Conservation (phyloP, 805 yeast species). For the Kodamaea neixiangensis region DNA sequence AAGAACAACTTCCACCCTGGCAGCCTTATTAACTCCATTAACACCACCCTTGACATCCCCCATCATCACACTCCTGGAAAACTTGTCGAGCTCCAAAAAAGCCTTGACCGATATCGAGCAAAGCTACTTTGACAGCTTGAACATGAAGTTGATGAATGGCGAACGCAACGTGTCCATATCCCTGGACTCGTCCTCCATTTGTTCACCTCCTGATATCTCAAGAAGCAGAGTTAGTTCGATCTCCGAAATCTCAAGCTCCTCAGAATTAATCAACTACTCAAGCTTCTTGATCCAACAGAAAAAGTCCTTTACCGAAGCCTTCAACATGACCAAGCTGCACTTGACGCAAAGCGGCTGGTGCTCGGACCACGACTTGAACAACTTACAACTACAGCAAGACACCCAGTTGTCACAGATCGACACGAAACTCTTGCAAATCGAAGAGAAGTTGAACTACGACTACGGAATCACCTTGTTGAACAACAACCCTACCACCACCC, state of each 20-base stretch:
- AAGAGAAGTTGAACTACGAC: constrained; percentile 35
- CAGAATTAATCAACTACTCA: constrained; percentile 33
- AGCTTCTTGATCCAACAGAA: constrained; percentile 36
- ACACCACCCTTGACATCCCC: constrained; percentile 41
- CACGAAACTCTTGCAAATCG: constrained; percentile 38
- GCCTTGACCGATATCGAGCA: constrained; percentile 35
- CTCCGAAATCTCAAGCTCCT: constrained; percentile 26
- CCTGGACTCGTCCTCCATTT: constrained; percentile 4
- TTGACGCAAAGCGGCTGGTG: constrained; percentile 44
- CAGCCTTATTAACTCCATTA: constrained; percentile 26
- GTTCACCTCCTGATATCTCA: not conserved
- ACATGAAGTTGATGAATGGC: constrained; percentile 8
- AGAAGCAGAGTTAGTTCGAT: constrained; percentile 17
- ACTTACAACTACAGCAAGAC: constrained; percentile 40
- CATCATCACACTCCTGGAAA: constrained; percentile 40
- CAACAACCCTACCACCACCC: constrained; percentile 8
- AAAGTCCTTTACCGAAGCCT: constrained; percentile 34
- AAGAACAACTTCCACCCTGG: constrained; percentile 23
- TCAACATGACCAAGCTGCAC: constrained; percentile 32
- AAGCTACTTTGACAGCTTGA: constrained; percentile 32
- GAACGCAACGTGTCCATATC: constrained; percentile 6
- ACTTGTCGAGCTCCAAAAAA: constrained; percentile 29
- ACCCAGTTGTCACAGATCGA: constrained; percentile 40
- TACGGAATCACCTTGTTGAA: constrained; percentile 27
- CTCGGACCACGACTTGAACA: constrained; percentile 41